Evolutionary conservation across 2,329 filamentous ascomycete species (phyloP).

Genomic region (Parascedosporium putredinis): DNA sequence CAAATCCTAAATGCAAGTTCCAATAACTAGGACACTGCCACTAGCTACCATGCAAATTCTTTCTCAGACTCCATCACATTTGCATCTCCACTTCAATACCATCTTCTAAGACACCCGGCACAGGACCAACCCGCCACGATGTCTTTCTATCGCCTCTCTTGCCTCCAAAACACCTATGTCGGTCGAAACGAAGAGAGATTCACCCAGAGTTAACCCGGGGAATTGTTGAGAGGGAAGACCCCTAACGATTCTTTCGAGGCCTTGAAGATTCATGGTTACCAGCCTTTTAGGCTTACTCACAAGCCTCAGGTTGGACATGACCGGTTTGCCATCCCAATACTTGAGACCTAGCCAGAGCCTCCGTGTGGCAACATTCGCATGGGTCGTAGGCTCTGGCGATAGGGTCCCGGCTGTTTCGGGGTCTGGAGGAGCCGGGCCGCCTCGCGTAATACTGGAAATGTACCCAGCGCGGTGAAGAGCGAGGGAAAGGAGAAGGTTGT

Average conservation of each 20-base stretch:
- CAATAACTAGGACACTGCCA: no score
- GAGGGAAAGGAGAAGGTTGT: conserved; percentile 62
- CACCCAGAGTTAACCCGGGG: conserved; percentile 66
- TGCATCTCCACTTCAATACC: neutral
- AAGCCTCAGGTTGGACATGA: conserved; percentile 55
- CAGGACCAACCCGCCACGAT: conserved; percentile 68
- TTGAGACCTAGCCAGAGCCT: conserved; percentile 84
- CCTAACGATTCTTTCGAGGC: conserved; percentile 55
- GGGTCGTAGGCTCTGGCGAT: conserved; percentile 49
- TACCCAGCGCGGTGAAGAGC: conserved; percentile 77
- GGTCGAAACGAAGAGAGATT: conserved; percentile 72
- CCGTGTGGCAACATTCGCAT: conserved; percentile 60
- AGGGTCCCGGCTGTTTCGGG: conserved; percentile 31
- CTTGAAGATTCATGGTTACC: conserved; percentile 53
- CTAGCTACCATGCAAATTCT: no score
- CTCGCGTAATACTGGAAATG: conserved; percentile 67
- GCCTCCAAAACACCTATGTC: conserved; percentile 70
- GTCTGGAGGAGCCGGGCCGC: conserved; percentile 45
- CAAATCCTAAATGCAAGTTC: neutral
- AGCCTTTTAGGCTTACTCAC: conserved; percentile 66
- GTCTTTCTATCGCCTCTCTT: conserved; percentile 70
- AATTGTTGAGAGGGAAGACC: conserved; percentile 57
- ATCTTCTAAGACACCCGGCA: conserved; percentile 50
- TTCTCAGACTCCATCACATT: neutral
- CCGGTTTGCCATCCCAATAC: conserved; percentile 76